Evolutionary conservation across 2,329 filamentous ascomycete species (phyloP).

Genomic region (Hymenotorrendiella dingleyae): DNA sequence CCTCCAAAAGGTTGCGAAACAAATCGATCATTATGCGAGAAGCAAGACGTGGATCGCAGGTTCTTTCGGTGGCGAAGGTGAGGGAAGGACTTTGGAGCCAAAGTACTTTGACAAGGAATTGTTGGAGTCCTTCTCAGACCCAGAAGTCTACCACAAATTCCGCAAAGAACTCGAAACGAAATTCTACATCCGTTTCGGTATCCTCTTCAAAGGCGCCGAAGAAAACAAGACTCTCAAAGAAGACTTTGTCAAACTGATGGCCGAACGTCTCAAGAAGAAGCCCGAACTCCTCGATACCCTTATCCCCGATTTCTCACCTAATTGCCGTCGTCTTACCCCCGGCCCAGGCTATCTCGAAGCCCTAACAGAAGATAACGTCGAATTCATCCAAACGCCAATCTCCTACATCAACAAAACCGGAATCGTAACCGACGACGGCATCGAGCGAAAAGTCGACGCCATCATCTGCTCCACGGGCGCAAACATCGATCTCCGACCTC

Average conservation of each 20-base stretch:
- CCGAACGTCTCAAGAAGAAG: constrained; percentile 44
- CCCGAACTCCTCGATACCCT: constrained; percentile 50
- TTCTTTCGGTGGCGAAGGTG: constrained; percentile 49
- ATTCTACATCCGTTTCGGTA: constrained; percentile 38
- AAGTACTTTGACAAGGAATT: constrained; percentile 25
- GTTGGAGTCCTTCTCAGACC: constrained; percentile 32
- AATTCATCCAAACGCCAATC: constrained; percentile 51
- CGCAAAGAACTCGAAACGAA: constrained; percentile 38
- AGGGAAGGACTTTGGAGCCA: constrained; percentile 29
- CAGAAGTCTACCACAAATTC: constrained; percentile 33
- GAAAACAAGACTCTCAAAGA: constrained; percentile 40
- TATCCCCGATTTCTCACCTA: constrained; percentile 56
- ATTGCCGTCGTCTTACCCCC: constrained; percentile 59
- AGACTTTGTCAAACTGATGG: constrained; percentile 48
- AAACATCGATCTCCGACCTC: constrained; percentile 50
- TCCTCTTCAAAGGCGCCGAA: constrained; percentile 43
- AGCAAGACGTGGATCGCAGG: constrained; percentile 60
- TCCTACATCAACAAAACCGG: constrained; percentile 50
- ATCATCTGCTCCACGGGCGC: constrained; percentile 64
- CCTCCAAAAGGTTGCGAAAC: constrained; percentile 29
- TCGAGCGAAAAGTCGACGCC: constrained; percentile 50
- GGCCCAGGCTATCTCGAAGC: constrained; percentile 63
- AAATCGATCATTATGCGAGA: constrained; percentile 34
- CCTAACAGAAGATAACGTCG: constrained; percentile 52
- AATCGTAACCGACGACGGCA: constrained; percentile 53